Evolutionary conservation across 495 filamentous ascomycete species (phyloP), one percentile per base, ranked within the genome.

Genomic region (Trichoderma virens): DNA sequence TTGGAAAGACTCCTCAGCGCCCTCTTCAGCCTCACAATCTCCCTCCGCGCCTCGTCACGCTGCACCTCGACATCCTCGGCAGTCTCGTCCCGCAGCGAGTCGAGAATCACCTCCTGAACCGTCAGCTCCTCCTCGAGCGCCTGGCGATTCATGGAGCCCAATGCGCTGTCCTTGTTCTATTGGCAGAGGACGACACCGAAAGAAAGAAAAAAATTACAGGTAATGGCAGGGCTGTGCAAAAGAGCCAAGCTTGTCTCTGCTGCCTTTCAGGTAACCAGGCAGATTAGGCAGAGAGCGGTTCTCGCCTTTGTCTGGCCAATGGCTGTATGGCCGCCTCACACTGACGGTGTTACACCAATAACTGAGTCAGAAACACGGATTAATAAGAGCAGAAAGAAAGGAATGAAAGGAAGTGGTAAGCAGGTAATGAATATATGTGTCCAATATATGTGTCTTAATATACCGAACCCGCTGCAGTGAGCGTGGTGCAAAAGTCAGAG

Each of bases 101-200:
- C 60, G n/a, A 81, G 69, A 35, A 81, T 71, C 14, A 72, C 76
- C 35, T 71, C 66, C 20, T 81, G 69, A n/a, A 79, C 68, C 28
- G 71, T 64, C 27, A 79, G 63, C 35, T 79, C 76, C 9, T 75
- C 74, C 23, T 69, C 43, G 32, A 79, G 27, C 5, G 73, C 71
- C 59, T 70, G 67, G 11, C 45, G 51, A 27, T 59, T n/a, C 61
- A 62, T 62, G 25, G 63, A 35, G 34, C 13, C 6, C 34, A 13
- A 43, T 34, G 27, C 63, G 14, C 6, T 34, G 39, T 23, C 38
- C 38, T 14, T 5, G 61, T 13, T 16, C 51, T 30, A 14, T 56
- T 18, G 7, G 27, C 25, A 14, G 9, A 30, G 8, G 6, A 20
- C 51, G 2, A 20, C 13, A 20, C 51, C 1, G 20, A 3, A 28